Evolutionary conservation across 2,329 filamentous ascomycete genomes (phyloP).

Genomic region (Pyrenochaeta sp.): DNA sequence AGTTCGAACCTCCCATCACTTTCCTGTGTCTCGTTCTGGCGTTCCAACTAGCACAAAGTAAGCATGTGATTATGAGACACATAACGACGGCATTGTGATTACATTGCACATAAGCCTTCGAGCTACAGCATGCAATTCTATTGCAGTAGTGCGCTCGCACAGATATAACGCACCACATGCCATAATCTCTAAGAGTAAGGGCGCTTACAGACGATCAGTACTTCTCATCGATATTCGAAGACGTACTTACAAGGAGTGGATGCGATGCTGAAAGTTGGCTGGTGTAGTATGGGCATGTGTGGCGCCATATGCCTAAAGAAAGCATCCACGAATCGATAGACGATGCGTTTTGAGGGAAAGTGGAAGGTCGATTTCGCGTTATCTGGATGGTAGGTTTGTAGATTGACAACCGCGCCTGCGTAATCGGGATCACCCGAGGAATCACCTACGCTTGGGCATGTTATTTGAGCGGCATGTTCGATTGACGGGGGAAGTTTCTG

Average conservation of each 20-base stretch:
- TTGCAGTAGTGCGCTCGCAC: conserved; percentile 1
- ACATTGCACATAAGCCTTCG: conserved; percentile 2
- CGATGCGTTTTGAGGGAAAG: conserved; percentile 1
- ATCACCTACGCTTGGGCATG: too few species aligned
- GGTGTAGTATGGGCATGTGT: conserved; percentile 2
- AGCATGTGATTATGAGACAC: too few species aligned
- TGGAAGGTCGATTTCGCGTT: too few species aligned
- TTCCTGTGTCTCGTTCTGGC: too few species aligned
- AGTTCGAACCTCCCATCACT: conserved; percentile 1
- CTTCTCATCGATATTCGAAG: too few species aligned
- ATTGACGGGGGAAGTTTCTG: too few species aligned
- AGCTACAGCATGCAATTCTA: conserved; percentile 1
- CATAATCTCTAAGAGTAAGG: conserved; percentile 3
- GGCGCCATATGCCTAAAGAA: conserved; percentile 2
- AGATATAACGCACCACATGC: conserved; percentile 6
- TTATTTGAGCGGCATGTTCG: too few species aligned
- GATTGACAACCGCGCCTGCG: not conserved
- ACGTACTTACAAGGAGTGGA: not conserved
- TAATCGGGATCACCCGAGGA: not conserved
- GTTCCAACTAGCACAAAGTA: too few species aligned
- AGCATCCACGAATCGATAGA: not conserved
- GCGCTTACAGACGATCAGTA: not conserved
- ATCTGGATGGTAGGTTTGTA: not conserved
- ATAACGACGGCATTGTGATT: too few species aligned
- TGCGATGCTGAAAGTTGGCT: conserved; percentile 1